Conservation (phyloP, 2,329 filamentous ascomycete genomes). For the Microcera coccophila region DNA sequence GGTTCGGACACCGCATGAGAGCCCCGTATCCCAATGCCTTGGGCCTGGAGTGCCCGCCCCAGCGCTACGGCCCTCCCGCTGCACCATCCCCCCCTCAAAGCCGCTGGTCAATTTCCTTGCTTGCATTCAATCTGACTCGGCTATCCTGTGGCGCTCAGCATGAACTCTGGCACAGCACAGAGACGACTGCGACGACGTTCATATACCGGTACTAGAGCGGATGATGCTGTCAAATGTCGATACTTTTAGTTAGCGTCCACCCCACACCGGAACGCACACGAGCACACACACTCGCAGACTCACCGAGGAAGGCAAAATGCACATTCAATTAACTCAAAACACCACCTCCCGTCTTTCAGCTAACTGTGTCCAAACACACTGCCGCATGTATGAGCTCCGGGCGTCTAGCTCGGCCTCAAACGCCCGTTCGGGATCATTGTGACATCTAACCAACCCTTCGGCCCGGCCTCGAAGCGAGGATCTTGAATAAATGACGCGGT, state of each 20-base stretch:
- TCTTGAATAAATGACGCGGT: conserved; percentile 3
- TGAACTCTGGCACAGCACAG: too few relatives aligned
- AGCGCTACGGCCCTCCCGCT: conserved; percentile 25
- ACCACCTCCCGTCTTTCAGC: too few relatives aligned
- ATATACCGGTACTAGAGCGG: neutral
- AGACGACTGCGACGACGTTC: neutral
- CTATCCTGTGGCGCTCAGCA: conserved; percentile 1
- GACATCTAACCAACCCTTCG: neutral
- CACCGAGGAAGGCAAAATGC: neutral
- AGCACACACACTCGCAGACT: neutral
- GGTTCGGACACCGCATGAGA: neutral
- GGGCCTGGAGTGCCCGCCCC: conserved; percentile 25
- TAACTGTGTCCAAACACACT: neutral
- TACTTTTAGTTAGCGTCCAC: neutral
- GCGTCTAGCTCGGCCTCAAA: neutral
- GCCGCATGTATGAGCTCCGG: neutral
- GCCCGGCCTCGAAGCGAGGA: neutral
- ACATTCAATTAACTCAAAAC: too few relatives aligned
- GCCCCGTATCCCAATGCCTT: conserved; percentile 19
- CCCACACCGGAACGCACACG: neutral
- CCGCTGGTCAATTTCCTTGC: conserved; percentile 17
- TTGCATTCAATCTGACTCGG: conserved; percentile 14
- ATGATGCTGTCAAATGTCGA: neutral
- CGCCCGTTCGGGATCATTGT: neutral
- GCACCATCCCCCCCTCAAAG: conserved; percentile 22